Conservation (phyloP, 805 yeast species). For the Helenozyma baotianmanensis region DNA sequence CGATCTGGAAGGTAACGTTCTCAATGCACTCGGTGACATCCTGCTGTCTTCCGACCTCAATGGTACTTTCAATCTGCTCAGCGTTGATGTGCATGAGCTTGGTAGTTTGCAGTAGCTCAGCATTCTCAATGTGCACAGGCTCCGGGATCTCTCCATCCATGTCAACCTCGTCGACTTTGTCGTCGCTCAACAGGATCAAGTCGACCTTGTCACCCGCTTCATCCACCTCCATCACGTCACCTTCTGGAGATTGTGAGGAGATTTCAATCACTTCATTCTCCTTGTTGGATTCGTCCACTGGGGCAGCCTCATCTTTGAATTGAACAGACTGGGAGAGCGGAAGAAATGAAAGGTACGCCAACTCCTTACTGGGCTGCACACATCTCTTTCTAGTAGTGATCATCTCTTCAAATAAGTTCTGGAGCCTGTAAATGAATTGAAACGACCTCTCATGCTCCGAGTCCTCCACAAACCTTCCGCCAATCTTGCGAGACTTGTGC, state of each 20-base stretch:
- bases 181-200: too few species aligned
- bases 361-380: conserved; percentile 75
- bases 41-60: conserved; percentile 86
- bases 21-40: conserved; percentile 98
- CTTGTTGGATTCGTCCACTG: conserved; percentile 2
- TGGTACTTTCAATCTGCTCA: conserved; percentile 68
- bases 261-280: neutral
- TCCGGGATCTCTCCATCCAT: too few species aligned
- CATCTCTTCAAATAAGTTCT: conserved; percentile 66
- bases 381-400: conserved; percentile 57
- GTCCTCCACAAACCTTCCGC: conserved; percentile 79
- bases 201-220: too few species aligned
- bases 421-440: conserved; percentile 72
- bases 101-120: conserved; percentile 3
- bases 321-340: conserved; percentile 66
- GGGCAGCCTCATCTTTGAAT: conserved; percentile 31
- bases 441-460: conserved; percentile 76
- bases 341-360: conserved; percentile 83
- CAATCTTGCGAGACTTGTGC: conserved; percentile 55
- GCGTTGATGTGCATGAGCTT: conserved; percentile 38
- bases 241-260: neutral
- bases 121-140: neutral
- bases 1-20: conserved; percentile 85
- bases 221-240: conserved; percentile 1
- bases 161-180: too few species aligned